phyloP scores from a whole-genome alignment of 805 yeast species.

The Kluyveromyces starmeri region DNA sequence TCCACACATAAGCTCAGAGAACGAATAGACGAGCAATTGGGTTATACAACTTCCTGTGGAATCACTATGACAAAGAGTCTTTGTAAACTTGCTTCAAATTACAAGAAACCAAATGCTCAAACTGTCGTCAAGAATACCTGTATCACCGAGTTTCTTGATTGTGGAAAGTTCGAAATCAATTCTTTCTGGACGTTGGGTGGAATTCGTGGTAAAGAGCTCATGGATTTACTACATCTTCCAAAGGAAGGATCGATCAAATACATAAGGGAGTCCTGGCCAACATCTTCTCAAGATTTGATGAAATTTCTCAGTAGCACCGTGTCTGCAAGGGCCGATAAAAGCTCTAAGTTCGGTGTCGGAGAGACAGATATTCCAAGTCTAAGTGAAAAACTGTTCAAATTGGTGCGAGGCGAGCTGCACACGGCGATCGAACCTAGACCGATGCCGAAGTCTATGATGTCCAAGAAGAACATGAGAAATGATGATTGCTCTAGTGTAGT shows the following conservation, averaged over 20 bases:
- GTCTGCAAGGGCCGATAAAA: constrained; percentile 4
- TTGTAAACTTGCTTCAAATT: constrained; percentile 83
- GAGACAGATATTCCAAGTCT: constrained; percentile 37
- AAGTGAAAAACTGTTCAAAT: constrained; percentile 46
- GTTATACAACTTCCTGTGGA: constrained; percentile 89
- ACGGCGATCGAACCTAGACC: constrained; percentile 50
- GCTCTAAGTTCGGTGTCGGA: constrained; percentile 15
- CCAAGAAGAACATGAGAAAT: constrained; percentile 70
- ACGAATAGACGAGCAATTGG: constrained; percentile 43
- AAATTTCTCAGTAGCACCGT: constrained; percentile 13
- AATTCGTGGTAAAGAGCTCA: constrained; percentile 58
- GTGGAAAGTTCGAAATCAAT: constrained; percentile 45
- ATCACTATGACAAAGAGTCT: constrained; percentile 64
- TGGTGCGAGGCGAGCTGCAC: constrained; percentile 55
- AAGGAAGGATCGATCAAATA: constrained; percentile 38
- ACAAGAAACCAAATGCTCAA: constrained; percentile 77
- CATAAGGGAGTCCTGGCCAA: constrained; percentile 42
- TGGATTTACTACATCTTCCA: constrained; percentile 43
- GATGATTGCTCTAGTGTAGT: constrained; percentile 40
- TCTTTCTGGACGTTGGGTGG: constrained; percentile 94
- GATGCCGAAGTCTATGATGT: constrained; percentile 77
- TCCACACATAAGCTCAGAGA: constrained; percentile 46
- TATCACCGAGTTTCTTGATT: constrained; percentile 43
- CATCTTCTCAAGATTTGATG: constrained; percentile 29
- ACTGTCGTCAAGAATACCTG: constrained; percentile 53